Percentiles rank a stretch among this genome's conserved stretches.
Conservation (phyloP, 768 basidiomycete species). For the Naganishia kalamii region DNA sequence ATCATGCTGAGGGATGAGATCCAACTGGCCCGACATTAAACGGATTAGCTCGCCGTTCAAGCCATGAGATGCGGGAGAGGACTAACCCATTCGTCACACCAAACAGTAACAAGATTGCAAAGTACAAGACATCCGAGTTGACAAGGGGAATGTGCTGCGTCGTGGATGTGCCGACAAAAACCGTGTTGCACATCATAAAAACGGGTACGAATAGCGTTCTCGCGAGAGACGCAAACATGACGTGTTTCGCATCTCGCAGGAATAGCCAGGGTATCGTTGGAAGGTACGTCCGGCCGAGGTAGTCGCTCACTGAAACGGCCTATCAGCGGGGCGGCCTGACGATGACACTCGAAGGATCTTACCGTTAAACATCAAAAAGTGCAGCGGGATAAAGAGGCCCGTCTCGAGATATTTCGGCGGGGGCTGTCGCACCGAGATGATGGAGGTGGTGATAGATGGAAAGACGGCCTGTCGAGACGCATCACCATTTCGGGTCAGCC, state of each 20-base stretch:
- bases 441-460: slow-evolving; percentile 75
- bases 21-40: slow-evolving; percentile 46
- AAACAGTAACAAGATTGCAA: slow-evolving; percentile 65
- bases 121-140: slow-evolving; percentile 68
- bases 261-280: slow-evolving; percentile 49
- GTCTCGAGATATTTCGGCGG: slow-evolving; percentile 39
- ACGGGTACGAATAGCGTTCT: slow-evolving; percentile 78
- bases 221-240: slow-evolving; percentile 60
- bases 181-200: slow-evolving; percentile 79
- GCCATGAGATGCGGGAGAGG: neutral
- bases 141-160: slow-evolving; percentile 51
- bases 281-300: slow-evolving; percentile 43
- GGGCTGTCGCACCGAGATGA: slow-evolving; percentile 59
- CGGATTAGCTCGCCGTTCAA: neutral
- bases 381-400: slow-evolving; percentile 61
- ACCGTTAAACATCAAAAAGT: slow-evolving; percentile 55
- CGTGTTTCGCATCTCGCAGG: slow-evolving; percentile 62
- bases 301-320: slow-evolving; percentile 39
- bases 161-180: neutral
- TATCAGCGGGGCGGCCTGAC: neutral
- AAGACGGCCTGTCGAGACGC: slow-evolving; percentile 61
- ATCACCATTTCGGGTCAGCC: neutral
- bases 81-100: slow-evolving; percentile 66
- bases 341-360: slow-evolving; percentile 13
- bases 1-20: slow-evolving; percentile 73